A percentile compares a stretch with the other conserved stretches of the same genome.
Conservation (phyloP, 805 yeast genomes). For the Kluyveromyces wickerhamii region DNA sequence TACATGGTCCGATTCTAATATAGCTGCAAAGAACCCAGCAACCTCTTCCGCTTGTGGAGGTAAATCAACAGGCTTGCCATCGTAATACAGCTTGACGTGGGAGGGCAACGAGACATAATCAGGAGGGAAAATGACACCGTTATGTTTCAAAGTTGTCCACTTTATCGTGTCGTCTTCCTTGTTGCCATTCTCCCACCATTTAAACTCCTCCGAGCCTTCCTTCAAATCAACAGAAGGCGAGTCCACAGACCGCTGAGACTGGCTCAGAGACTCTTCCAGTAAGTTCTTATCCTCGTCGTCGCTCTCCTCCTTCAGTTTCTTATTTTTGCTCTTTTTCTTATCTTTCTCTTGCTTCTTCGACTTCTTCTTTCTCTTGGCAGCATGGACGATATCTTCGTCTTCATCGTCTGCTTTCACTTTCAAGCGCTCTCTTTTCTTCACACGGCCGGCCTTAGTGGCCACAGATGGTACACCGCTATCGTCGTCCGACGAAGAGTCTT, state of each 20-base stretch:
- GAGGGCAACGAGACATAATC: conserved; percentile 80
- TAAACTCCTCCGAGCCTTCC: conserved; percentile 55
- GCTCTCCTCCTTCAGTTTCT: conserved; percentile 10
- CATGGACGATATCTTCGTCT: conserved; percentile 13
- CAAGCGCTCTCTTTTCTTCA: conserved; percentile 7
- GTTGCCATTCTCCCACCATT: conserved; percentile 76
- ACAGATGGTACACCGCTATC: conserved; percentile 9
- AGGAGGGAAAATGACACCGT: conserved; percentile 92
- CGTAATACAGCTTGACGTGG: conserved; percentile 65
- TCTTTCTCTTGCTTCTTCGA: conserved; percentile 12
- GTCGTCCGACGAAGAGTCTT: conserved; percentile 8
- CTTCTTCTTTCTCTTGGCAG: conserved; percentile 11
- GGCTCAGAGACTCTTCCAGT: neutral
- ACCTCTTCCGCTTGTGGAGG: conserved; percentile 89
- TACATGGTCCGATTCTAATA: conserved; percentile 83
- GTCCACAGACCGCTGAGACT: neutral
- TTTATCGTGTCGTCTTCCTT: conserved; percentile 67
- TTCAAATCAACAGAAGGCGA: conserved; percentile 31
- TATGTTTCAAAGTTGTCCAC: conserved; percentile 83
- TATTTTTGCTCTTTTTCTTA: conserved; percentile 9
- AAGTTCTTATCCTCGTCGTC: conserved; percentile 10
- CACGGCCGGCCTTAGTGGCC: neutral
- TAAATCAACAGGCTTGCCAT: conserved; percentile 64
- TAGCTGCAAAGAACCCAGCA: conserved; percentile 89
- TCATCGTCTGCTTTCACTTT: conserved; percentile 5